phyloP scores from a whole-genome alignment of 2,329 filamentous ascomycete species.

The Botryotinia narcissicola region DNA sequence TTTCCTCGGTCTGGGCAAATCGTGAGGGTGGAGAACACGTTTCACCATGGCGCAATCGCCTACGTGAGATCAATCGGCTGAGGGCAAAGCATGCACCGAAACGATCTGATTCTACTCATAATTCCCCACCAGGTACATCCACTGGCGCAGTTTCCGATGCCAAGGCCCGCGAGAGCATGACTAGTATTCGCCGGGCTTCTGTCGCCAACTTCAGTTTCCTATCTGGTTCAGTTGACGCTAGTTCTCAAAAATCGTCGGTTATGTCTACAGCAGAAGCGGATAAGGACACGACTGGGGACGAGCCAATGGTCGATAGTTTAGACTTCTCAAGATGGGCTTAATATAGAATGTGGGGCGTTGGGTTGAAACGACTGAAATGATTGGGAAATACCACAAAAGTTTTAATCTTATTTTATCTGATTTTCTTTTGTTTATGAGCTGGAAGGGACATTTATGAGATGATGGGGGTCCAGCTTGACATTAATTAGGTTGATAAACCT shows the following conservation, averaged over 20 bases:
- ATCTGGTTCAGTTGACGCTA: conserved; percentile 53
- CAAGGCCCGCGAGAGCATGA: conserved; percentile 57
- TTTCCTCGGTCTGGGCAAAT: conserved; percentile 84
- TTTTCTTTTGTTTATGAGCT: neutral
- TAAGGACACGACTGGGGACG: conserved; percentile 35
- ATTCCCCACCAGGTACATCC: conserved; percentile 38
- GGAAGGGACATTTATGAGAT: neutral
- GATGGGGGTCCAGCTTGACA: neutral
- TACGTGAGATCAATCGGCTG: conserved; percentile 80
- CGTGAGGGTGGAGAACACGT: conserved; percentile 76
- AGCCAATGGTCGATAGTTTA: conserved; percentile 36
- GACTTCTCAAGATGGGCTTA: conserved; percentile 41
- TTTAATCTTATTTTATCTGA: conserved; percentile 1
- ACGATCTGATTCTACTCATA: conserved; percentile 34
- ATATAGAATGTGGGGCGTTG: conserved; percentile 20
- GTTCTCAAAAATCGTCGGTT: conserved; percentile 59
- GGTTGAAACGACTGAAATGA: neutral
- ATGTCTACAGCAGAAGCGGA: conserved; percentile 57
- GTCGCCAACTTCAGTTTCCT: conserved; percentile 67
- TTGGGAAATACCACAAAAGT: conserved; percentile 35
- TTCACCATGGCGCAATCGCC: conserved; percentile 83
- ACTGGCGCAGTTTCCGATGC: conserved; percentile 31
- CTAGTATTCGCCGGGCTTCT: conserved; percentile 59
- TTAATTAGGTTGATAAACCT: neutral
- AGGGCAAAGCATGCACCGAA: conserved; percentile 64